Conservation (phyloP, 2,329 filamentous ascomycete species). For the Ceratocystis cubensis region DNA sequence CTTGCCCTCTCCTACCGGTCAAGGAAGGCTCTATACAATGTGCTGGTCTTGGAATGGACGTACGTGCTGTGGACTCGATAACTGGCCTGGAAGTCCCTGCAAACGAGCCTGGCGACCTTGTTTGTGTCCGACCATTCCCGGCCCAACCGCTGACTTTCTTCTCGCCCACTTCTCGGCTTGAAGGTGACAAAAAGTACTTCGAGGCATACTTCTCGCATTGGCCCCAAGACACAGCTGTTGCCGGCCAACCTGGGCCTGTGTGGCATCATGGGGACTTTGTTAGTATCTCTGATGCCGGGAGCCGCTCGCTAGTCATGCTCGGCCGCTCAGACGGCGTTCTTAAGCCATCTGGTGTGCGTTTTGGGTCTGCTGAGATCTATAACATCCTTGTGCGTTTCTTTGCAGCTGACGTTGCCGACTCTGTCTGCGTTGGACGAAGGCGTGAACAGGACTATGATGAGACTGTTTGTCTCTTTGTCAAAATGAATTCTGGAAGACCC, state of each 20-base stretch:
- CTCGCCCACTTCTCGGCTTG: conserved; percentile 34
- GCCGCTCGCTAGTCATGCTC: conserved; percentile 76
- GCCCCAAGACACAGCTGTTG: conserved; percentile 3
- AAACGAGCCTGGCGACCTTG: conserved; percentile 70
- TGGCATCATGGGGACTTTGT: conserved; percentile 98
- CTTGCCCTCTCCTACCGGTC: conserved; percentile 64
- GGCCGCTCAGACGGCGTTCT: conserved; percentile 85
- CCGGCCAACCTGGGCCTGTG: conserved; percentile 35
- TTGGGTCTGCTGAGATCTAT: conserved; percentile 92
- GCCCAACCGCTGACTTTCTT: conserved; percentile 88
- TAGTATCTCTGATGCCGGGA: conserved; percentile 48
- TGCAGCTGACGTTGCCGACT: conserved; percentile 63
- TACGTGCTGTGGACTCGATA: conserved; percentile 46
- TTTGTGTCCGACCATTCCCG: conserved; percentile 76
- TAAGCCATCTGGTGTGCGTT: conserved; percentile 82
- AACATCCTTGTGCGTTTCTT: conserved; percentile 84
- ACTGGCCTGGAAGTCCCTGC: conserved; percentile 43
- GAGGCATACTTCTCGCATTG: conserved; percentile 58
- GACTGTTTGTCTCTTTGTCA: conserved; percentile 77
- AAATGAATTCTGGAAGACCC: conserved; percentile 48
- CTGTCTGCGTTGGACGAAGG: conserved; percentile 72
- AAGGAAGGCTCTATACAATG: conserved; percentile 64
- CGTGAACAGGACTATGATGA: conserved; percentile 63
- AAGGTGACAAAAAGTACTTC: conserved; percentile 63
- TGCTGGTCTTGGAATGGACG: conserved; percentile 67